Evolutionary conservation across 257 asterid species (phyloP), one percentile per base, ranked within the genome.

Genomic region (Ajuga chamaepitys): DNA sequence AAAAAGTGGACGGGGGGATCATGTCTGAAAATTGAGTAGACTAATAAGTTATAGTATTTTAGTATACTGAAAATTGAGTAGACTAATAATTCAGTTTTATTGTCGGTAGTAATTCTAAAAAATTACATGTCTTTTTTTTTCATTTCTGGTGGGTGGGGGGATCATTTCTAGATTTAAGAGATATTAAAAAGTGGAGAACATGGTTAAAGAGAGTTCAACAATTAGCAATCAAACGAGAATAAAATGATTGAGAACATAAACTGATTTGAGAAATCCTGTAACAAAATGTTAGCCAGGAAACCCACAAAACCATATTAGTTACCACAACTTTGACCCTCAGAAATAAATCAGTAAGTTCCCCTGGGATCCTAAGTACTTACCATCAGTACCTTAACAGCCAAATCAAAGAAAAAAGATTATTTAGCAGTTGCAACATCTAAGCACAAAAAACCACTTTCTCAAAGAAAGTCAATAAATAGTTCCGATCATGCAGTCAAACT

Each of bases 161-260:
- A n/a, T n/a, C n/a, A n/a, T n/a, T n/a, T 51, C 41, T 22, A 25
- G 5, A 18, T 40, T 58, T 20, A 34, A 17, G 58, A 40, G 35
- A n/a, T n/a, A n/a, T 52, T 26, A 4, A 41, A 45, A 52, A 17
- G 38, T 41, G 2, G 37, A 62, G 52, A 64, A 37, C 24, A 20
- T 30, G 35, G 47, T 45, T 24, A 67, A 53, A 74, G 9, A 68
- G 25, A 53, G 51, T 34, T 57, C 40, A 66, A 34, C 37, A 21
- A 7, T 44, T 22, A 62, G 44, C 38, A 21, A 16, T 51, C 47
- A 42, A 50, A 51, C 41, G 25, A 60, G n/a, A 66, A 42, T 35
- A 37, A 22, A 11, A 12, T 1, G 4, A 42, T 20, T 5, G 26
- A 51, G 51, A 18, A 13, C 25, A 38, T 32, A 2, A 48, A 35